Percentiles rank a stretch among this genome's conserved stretches.
Evolutionary conservation across 371 early-diverging fungal species (phyloP).

Genomic region (Synchytrium microbalum): DNA sequence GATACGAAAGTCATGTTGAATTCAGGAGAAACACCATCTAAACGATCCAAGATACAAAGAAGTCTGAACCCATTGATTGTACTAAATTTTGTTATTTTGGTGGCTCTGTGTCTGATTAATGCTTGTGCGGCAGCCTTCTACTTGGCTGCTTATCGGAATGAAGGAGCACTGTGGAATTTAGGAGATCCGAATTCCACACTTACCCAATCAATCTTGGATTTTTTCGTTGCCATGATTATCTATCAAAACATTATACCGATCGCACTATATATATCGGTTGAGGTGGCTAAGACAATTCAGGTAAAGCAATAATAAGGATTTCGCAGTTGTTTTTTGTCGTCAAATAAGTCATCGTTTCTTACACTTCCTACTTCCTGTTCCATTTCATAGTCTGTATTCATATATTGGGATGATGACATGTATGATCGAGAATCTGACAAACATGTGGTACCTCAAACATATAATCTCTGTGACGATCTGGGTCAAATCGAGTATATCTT

Average conservation of each 20-base stretch:
- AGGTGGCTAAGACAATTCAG: slow-evolving; percentile 34
- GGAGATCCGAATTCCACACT: slow-evolving; percentile 5
- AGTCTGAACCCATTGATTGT: slow-evolving; percentile 69
- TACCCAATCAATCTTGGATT: slow-evolving; percentile 26
- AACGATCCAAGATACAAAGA: slow-evolving; percentile 87
- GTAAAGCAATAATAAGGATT: slow-evolving; percentile 6
- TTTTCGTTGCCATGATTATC: slow-evolving; percentile 63
- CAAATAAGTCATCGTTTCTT: too few relatives aligned
- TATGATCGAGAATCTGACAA: slow-evolving; percentile 62
- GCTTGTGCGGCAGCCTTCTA: slow-evolving; percentile 32
- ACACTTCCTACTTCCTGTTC: too few relatives aligned
- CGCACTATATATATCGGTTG: slow-evolving; percentile 35
- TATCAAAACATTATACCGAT: slow-evolving; percentile 96
- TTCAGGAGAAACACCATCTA: slow-evolving; percentile 83
- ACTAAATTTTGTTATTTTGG: slow-evolving; percentile 68
- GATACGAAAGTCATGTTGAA: slow-evolving; percentile 98
- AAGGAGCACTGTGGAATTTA: slow-evolving; percentile 24
- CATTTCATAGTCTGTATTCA: slow-evolving; percentile 77
- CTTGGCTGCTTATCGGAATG: slow-evolving; percentile 26
- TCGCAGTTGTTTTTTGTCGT: too few relatives aligned
- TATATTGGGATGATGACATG: slow-evolving; percentile 78
- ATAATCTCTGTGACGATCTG: slow-evolving; percentile 92
- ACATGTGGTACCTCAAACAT: slow-evolving; percentile 65
- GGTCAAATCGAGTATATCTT: slow-evolving; percentile 92
- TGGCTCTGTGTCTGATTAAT: slow-evolving; percentile 63